Conservation (phyloP, 257 asterid species). For the Agastache rugosa region DNA sequence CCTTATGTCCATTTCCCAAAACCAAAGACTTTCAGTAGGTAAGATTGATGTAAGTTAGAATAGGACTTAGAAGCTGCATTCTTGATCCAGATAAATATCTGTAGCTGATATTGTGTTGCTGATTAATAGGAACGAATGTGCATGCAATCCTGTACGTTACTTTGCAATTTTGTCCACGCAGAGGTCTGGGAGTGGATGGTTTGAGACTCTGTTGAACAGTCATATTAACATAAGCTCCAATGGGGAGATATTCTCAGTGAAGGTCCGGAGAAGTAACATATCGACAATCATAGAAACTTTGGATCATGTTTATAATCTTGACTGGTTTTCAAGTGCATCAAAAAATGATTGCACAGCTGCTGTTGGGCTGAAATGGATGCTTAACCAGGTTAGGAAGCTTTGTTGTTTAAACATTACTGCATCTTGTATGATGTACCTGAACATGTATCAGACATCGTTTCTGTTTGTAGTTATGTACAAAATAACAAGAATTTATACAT, state of each 20-base stretch:
- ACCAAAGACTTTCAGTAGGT: constrained; percentile 88
- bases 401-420: constrained; percentile 1
- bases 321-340: constrained; percentile 84
- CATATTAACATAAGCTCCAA: constrained; percentile 94
- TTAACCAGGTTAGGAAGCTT: constrained; percentile 73
- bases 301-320: constrained; percentile 86
- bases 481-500: neutral
- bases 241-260: constrained; percentile 96
- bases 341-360: constrained; percentile 99
- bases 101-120: constrained; percentile 23
- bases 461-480: neutral
- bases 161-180: constrained; percentile 93
- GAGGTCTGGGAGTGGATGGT: constrained; percentile 99
- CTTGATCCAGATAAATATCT: neutral
- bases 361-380: constrained; percentile 99
- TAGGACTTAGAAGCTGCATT: constrained; percentile 4
- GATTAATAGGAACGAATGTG: constrained; percentile 81
- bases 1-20: constrained; percentile 80
- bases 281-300: constrained; percentile 76
- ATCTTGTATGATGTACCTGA: neutral
- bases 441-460: neutral
- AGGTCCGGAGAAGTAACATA: constrained; percentile 74
- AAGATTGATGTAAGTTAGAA: constrained; percentile 21
- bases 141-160: constrained; percentile 84
- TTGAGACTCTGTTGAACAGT: constrained; percentile 89